Base-by-base conservation (phyloP, 306 rosid genomes). In the Casuarina cunninghamiana region DNA sequence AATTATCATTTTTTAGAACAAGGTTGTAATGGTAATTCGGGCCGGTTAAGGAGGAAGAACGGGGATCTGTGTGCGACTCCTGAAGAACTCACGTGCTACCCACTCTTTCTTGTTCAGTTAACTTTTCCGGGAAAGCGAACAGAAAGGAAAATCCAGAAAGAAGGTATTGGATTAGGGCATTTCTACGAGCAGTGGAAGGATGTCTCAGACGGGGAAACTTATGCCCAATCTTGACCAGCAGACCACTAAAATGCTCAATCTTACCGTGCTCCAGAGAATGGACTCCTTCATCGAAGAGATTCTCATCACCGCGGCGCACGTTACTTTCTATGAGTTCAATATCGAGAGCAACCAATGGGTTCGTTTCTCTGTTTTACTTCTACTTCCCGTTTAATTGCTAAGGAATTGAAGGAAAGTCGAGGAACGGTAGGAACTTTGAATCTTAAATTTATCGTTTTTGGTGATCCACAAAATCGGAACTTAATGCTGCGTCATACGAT, bases 221-320 rank as follows among this genome's bases (percentile, higher is more conserved):
- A 94, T 88, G 88, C 98, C 98, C 72, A 94, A 94, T 89, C 91
- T 94, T 58, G 98, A 94, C 85, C 93, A 84, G 76, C 88, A 87
- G 74, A 88, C 84, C 88, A 94, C 98, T 16, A 94, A 90, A 80
- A 78, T 88, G 82, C 95, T 92, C 79, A 94, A 94, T 79, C 97
- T 94, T 67, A 92, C 95, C 2, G 98, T 94, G 43, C 90, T 94
- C 60, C 98, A 92, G 81, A 81, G 98, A 79, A 88, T 84, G 69
- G 98, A 94, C 83, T 93, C 95, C 1, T 92, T 84, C 88, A 87
- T 94, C 73, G 97, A 90, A 77, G 93, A 92, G 88, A 94, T 94
- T 87, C 85, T 94, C 69, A 92, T 92, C 87, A 94, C 97, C 51
- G 98, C 97, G 1, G 94, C 97, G 0, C 98, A 94, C 53, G 98